Conservation (phyloP, 805 yeast genomes). For the Wickerhamomyces ciferrii region DNA sequence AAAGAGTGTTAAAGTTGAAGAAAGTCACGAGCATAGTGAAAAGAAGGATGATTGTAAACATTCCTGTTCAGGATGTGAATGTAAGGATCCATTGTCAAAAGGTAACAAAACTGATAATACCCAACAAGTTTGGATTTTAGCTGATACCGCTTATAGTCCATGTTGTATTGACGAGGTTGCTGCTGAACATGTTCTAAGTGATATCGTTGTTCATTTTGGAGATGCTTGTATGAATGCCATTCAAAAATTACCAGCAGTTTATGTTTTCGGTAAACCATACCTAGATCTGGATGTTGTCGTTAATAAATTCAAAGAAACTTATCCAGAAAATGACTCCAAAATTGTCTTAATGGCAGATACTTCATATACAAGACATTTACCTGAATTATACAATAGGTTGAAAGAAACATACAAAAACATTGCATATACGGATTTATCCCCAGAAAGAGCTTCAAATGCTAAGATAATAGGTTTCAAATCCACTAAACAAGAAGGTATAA, state of each 20-base stretch:
- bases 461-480: slow-evolving; percentile 35
- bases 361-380: slow-evolving; percentile 47
- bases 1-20: background rate
- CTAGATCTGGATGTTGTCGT: slow-evolving; percentile 38
- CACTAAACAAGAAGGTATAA: background rate
- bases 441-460: slow-evolving; percentile 26
- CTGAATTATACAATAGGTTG: slow-evolving; percentile 30
- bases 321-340: slow-evolving; percentile 33
- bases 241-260: slow-evolving; percentile 65
- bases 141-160: slow-evolving; percentile 92
- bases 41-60: slow-evolving; percentile 14
- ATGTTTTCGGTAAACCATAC: slow-evolving; percentile 69
- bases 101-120: slow-evolving; percentile 2
- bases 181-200: slow-evolving; percentile 85
- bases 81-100: slow-evolving; percentile 14
- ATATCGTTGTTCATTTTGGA: slow-evolving; percentile 87
- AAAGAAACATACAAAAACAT: slow-evolving; percentile 26
- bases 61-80: slow-evolving; percentile 17
- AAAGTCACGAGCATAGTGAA: slow-evolving; percentile 1
- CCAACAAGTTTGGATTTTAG: slow-evolving; percentile 70
- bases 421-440: slow-evolving; percentile 36
- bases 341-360: slow-evolving; percentile 74
- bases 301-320: slow-evolving; percentile 35
- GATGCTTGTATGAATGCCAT: slow-evolving; percentile 88
- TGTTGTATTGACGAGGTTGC: slow-evolving; percentile 98